Base-by-base conservation (phyloP, 1,139 yeast species). In the Nadsonia commutata region DNA sequence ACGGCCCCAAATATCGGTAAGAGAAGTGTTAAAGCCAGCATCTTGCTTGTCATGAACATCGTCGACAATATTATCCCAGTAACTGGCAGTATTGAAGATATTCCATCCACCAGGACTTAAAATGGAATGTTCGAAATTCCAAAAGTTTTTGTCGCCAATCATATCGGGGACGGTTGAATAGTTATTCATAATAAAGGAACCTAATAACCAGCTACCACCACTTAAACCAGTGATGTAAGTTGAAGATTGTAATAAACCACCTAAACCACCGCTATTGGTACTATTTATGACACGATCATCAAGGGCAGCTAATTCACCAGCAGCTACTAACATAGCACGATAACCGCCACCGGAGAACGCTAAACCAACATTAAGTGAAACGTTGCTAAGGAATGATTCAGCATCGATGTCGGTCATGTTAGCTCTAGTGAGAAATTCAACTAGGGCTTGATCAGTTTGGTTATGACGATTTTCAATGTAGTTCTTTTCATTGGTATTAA, bases 1-100 rank as follows among this genome's bases (percentile, higher is more conserved):
- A 56, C 95, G 71, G 27, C 94, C 95, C 96, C 96, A 88, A 49
- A 82, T 73, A 64, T 86, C 96, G n/a, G 95, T 85, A 45, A 88
- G 54, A 4, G 88, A 75, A 31, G 78, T 66, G 43, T 80, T 78
- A 62, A 71, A 88, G 1, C 95, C 95, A 1, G 94, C 94, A 37
- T 76, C 68, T 46, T 66, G 63, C 62, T 88, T 86, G 38, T 55
- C 76, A 21, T 71, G 66, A 23, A 81, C 65, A 40, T 74, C 78
- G 46, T 71, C 72, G 40, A 62, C 55, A 42, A 83, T 71, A 31
- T 63, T 60, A 46, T 68, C 65, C 70, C 78, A 81, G 60, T 78
- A 79, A 3, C 63, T 53, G 16, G 68, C 69, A 16, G 83, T 74
- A 9, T 88, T 88, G 50, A 80, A 62, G 39, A 80, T 61, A 55